phyloP scores from a whole-genome alignment of 2,329 filamentous ascomycete genomes.

The Tothia fuscella region DNA sequence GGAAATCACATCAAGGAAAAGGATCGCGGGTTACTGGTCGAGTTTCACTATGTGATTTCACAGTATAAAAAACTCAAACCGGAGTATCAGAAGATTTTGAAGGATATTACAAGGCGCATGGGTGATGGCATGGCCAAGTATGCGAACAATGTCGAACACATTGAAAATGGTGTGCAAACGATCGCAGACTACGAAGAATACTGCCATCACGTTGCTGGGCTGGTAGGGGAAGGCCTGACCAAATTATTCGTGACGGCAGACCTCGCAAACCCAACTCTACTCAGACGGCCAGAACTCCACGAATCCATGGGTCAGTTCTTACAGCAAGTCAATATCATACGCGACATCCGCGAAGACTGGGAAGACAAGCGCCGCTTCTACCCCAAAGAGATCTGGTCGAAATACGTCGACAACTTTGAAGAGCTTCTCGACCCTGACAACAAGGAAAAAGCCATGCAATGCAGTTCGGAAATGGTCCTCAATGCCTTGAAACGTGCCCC shows the following conservation, averaged over 20 bases:
- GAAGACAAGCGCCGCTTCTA: slow-evolving; percentile 84
- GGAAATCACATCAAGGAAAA: slow-evolving; percentile 86
- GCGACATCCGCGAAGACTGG: slow-evolving; percentile 83
- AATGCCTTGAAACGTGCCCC: slow-evolving; percentile 78
- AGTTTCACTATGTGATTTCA: slow-evolving; percentile 76
- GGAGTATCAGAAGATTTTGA: slow-evolving; percentile 73
- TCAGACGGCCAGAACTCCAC: slow-evolving; percentile 67
- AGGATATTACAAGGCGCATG: slow-evolving; percentile 89
- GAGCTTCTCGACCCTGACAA: slow-evolving; percentile 80
- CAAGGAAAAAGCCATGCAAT: slow-evolving; percentile 65
- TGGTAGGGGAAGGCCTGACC: slow-evolving; percentile 92
- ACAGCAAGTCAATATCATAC: slow-evolving; percentile 98
- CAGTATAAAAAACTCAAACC: slow-evolving; percentile 85
- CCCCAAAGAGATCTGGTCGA: slow-evolving; percentile 93
- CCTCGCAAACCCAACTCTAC: slow-evolving; percentile 73
- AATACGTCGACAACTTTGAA: slow-evolving; percentile 80
- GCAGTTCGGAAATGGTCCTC: slow-evolving; percentile 87
- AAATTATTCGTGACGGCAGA: slow-evolving; percentile 77
- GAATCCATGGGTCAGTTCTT: slow-evolving; percentile 97
- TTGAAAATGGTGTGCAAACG: slow-evolving; percentile 67
- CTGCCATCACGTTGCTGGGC: slow-evolving; percentile 95
- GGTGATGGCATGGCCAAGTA: slow-evolving; percentile 99
- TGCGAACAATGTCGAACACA: slow-evolving; percentile 63
- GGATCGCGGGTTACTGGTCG: slow-evolving; percentile 79
- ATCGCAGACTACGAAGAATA: slow-evolving; percentile 89